Percentiles rank a stretch among this genome's conserved stretches.
Conservation (phyloP, 2,329 filamentous ascomycete species). For the Parastagonospora nodorum region DNA sequence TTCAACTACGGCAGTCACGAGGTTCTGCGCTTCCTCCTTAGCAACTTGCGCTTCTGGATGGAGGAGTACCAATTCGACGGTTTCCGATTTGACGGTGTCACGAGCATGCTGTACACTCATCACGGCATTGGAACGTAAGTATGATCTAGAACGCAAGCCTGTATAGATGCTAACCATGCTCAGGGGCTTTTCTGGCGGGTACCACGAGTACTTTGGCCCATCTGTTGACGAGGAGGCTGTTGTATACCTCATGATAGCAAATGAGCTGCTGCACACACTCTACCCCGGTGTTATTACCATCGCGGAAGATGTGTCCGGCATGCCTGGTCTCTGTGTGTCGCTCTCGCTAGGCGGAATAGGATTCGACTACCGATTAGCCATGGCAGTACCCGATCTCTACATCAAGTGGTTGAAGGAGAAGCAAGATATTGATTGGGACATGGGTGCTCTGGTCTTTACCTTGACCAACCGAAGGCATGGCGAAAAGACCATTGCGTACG, state of each 20-base stretch:
- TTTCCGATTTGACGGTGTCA: conserved; percentile 97
- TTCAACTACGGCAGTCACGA: conserved; percentile 98
- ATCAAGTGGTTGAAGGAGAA: conserved; percentile 98
- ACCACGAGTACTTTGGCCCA: conserved; percentile 95
- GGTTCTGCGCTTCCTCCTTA: conserved; percentile 91
- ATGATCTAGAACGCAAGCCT: not conserved
- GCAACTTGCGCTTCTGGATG: conserved; percentile 98
- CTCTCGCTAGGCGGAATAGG: conserved; percentile 87
- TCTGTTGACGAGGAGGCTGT: conserved; percentile 91
- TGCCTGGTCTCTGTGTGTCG: conserved; percentile 93
- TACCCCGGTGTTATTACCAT: conserved; percentile 90
- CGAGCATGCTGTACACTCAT: conserved; percentile 95
- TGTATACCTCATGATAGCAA: conserved; percentile 93
- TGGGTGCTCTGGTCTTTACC: conserved; percentile 81
- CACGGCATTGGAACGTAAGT: conserved; percentile 95
- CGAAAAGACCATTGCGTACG: conserved; percentile 98
- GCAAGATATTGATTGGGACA: conserved; percentile 88
- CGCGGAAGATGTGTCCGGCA: conserved; percentile 96
- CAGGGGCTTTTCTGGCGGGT: conserved; percentile 94
- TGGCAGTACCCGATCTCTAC: conserved; percentile 98
- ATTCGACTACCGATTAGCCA: conserved; percentile 95
- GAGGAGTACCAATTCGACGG: conserved; percentile 96
- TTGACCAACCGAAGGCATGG: conserved; percentile 91
- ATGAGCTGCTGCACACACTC: conserved; percentile 90
- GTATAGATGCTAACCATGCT: conserved; percentile 28